Base-by-base conservation (phyloP, 176 grass and related monocot genomes). In the Tillandsia fasciculata region DNA sequence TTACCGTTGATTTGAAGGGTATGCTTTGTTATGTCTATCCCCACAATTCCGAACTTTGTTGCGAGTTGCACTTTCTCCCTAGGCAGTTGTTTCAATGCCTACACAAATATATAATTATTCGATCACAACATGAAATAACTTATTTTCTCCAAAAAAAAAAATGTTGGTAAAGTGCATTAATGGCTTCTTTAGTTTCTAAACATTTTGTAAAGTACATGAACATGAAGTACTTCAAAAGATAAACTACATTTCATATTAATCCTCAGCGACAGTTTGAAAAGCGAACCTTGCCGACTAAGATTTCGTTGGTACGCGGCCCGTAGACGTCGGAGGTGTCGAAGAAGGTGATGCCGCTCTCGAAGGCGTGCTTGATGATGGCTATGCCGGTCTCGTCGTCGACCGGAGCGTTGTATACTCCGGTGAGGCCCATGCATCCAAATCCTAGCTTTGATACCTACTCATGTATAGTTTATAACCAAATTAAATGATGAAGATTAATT, bases 261-360 rank as follows among this genome's bases (percentile, higher is more conserved):
- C 20, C 20, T 20, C 20, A 20, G 20, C 20, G 20, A 20, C 20
- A 20, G 20, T 20, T 20, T 20, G 20, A 20, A 20, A 20, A 20
- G 20, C 20, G 20, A 20, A 20, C 20, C 20, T 91, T 91, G 50
- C 92, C 85, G 9, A 96, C 56, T 71, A 96, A 87, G 63, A 80
- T 73, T 50, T 96, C 92, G 72, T 84, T 89, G 67, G 81, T 76
- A 13, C 33, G 78, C 68, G 81, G 78, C 12, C 92, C 92, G 48
- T 96, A 96, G 7, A 76, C 72, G 73, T 96, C 64, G 65, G 88
- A 73, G 75, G 85, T 96, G 75, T 96, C 91, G 72, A 96, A 91
- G 63, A 96, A 88, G 68, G 88, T 91, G 72, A 96, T 68, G 33
- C 92, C 85, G 12, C 73, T 84, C 68, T 54, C 27, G 79, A 96